phyloP scores from a whole-genome alignment of 352 stramenopile species.

The Pythium scleroteichum region DNA sequence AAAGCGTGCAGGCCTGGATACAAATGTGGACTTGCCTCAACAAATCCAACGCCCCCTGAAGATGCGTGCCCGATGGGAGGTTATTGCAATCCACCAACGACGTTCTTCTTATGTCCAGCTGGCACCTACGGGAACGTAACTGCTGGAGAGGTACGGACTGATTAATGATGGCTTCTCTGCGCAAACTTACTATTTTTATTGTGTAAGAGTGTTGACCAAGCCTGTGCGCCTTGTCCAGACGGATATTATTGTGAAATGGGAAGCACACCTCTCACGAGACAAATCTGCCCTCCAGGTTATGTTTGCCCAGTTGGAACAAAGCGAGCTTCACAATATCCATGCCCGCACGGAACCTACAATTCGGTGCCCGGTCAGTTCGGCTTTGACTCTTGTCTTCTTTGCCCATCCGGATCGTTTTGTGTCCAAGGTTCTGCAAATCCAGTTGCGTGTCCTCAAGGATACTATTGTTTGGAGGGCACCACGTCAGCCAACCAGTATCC shows the following conservation, averaged over 20 bases:
- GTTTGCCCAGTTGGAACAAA: slow-evolving; percentile 76
- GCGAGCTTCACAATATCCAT: slow-evolving; percentile 70
- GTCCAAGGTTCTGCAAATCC: slow-evolving; percentile 45
- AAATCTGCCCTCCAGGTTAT: slow-evolving; percentile 64
- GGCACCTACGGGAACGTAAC: slow-evolving; percentile 87
- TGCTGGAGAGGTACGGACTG: slow-evolving; percentile 55
- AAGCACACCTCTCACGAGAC: slow-evolving; percentile 58
- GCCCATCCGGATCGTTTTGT: slow-evolving; percentile 70
- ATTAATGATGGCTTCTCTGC: background rate
- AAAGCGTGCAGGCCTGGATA: slow-evolving; percentile 67
- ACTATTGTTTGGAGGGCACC: slow-evolving; percentile 84
- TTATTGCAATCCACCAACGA: slow-evolving; percentile 87
- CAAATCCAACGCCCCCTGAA: slow-evolving; percentile 68
- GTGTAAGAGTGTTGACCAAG: slow-evolving; percentile 70
- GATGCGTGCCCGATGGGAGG: slow-evolving; percentile 88
- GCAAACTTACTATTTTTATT: background rate
- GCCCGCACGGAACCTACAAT: slow-evolving; percentile 87
- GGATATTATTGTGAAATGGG: slow-evolving; percentile 83
- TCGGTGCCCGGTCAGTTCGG: slow-evolving; percentile 45
- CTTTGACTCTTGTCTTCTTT: slow-evolving; percentile 53
- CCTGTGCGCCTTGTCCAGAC: slow-evolving; percentile 70
- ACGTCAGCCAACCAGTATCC: slow-evolving; percentile 65
- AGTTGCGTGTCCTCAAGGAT: slow-evolving; percentile 67
- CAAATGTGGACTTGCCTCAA: slow-evolving; percentile 80
- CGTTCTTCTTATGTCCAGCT: slow-evolving; percentile 82